Base-by-base conservation (phyloP, 2,329 filamentous ascomycete species). In the Neofusicoccum laricinum region DNA sequence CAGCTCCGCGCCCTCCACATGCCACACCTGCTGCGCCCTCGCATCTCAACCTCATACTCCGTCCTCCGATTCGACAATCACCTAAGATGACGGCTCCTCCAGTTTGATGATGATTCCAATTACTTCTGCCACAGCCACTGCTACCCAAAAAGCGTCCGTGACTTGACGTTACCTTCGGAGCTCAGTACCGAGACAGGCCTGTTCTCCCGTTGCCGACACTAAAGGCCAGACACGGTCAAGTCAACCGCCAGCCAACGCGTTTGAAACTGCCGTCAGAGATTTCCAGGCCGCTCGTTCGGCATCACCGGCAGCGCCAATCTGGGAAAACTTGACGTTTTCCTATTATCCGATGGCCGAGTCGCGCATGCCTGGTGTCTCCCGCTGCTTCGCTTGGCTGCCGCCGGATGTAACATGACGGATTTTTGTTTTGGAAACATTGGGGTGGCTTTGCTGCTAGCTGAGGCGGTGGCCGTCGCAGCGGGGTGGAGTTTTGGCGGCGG, bases 261-360 rank as follows among this genome's bases (percentile, higher is more conserved):
- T 43, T 46, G 55, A 45, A 59, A 45, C 55, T 34, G 25, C 38
- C 21, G 41, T 59, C 55, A 59, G 41, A 59, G 55, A 25, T 59
- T 59, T 46, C n/a, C 4, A 21, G 2, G 11, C 55, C n/a, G 12
- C 17, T 17, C 41, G 41, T 43, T 8, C 53, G 36, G 19, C 53
- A 43, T 11, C 21, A 11, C 38, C 55, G 55, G 55, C 55, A 32
- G 25, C 10, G n/a, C 6, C 5, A 17, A 11, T 19, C 36, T 14
- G 6, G 19, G 25, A 32, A 45, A 4, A 46, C 14, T n/a, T 41
- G 30, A 41, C 51, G 30, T 10, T 38, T 53, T 40, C 11, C 38
- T 17, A 25, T 15, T 25, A 19, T 43, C 10, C 7, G 21, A 30
- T 6, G 10, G 21, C 6, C 36, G 30, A 6, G 40, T 21, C 25